Base-by-base conservation (phyloP, 345 rosid genomes). In the Hibiscus syriacus region DNA sequence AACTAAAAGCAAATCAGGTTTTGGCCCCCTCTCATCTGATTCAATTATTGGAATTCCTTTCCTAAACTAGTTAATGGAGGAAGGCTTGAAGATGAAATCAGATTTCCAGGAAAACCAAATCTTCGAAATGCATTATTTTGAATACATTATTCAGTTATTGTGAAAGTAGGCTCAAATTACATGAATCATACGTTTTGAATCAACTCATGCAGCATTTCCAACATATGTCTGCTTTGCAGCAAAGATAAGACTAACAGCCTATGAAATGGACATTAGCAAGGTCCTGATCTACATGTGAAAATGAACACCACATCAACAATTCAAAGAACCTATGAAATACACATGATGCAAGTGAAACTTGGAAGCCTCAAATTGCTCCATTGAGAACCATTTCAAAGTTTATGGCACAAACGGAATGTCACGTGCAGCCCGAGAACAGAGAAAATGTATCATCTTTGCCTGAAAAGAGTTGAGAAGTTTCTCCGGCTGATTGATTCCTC, bases 401-500 rank as follows among this genome's bases (percentile, higher is more conserved):
- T 4, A 3, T 50, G 5, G 23, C 32, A 46, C 13, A 13, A 58
- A 52, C 71, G 62, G 66, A 41, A 67, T 38, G 10, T 72, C 78
- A 39, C 27, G 55, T 39, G 67, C 56, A 25, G 70, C 68, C 63
- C 19, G 43, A 67, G 65, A 55, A 53, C 50, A 22, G 54, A 62
- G 27, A 70, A 41, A 56, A 19, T 13, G 41, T 36, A n/a, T 73
- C 74, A 22, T 70, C 68, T 49, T 6, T 78, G 70, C 68, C 63
- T 19, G 43, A 46, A 65, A 61, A 69, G 6, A 77, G 23, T 29
- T 77, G 74, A 73, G 50, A 32, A 3, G 70, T 70, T 66, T 55
- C 77, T 43, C 77, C 88, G 55, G 65, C 68, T 53, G 84, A 81
- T 60, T 70, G 72, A 73, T 78, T 79, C 64, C 71, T 52, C 66